Evolutionary conservation across 208 protist genomes (phyloP), one percentile per base, ranked within the genome.

Genomic region (Trypanosoma avium): DNA sequence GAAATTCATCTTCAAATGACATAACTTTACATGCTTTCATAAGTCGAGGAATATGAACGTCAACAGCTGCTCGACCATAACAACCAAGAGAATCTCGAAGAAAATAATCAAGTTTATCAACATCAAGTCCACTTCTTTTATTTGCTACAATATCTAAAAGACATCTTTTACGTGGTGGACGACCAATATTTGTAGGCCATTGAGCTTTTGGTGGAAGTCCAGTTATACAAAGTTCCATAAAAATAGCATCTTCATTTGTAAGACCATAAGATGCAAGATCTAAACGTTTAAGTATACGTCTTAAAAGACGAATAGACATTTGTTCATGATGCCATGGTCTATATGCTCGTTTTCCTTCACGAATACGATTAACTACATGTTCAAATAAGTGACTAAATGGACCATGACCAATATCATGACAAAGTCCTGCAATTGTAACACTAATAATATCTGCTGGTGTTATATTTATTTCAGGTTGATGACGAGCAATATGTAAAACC

Each of bases 61-160:
- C 80, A 55, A 82, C 45, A 46, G 61, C 63, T 19, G 58, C 60
- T 5, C 65, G 45, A 48, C 78, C 79, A 53, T 68, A 77, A 38
- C 61, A 70, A 4, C 24, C 61, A 49, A 78, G 47, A 10, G 73
- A 73, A 67, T 98, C 94, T 38, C 94, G 77, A 6, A 74, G 38
- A 21, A 98, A 63, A 57, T 98, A 98, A 68, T 98, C 95, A 54
- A 97, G 84, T 69, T 97, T 97, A 56, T 98, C 95, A 5, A 97
- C 93, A 64, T 98, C 95, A 7, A 97, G 57, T 30, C 77, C 82
- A 61, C 90, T 96, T 5, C 81, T 60, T 47, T 86, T 75, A 65
- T 81, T 81, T 26, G 70, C 55, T 0, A 81, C 67, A 27, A 88
- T 64, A 81, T 82, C 66, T 8, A 84, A 56, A n/a, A 84, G 53